Evolutionary conservation across 169 alveolate species (phyloP).

Genomic region (Theileria parva): DNA sequence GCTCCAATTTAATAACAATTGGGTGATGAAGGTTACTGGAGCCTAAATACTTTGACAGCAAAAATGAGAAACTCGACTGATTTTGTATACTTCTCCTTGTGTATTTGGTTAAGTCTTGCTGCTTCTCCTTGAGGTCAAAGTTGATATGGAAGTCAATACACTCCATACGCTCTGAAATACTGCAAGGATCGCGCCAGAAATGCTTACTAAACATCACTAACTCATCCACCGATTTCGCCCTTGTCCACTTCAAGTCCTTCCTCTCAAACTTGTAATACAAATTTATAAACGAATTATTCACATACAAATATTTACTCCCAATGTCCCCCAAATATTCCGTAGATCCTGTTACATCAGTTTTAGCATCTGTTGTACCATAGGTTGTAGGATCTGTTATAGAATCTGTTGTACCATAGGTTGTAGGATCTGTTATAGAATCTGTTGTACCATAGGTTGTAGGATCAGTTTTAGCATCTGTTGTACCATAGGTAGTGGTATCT

Average conservation of each 20-base stretch:
- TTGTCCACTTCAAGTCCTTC: neutral
- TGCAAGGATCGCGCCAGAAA: conserved; percentile 53
- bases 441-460: too few relatives aligned
- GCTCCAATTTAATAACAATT: conserved; percentile 71
- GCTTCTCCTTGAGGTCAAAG: conserved; percentile 36
- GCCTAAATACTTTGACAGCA: conserved; percentile 66
- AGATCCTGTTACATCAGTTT: too few relatives aligned
- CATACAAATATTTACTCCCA: neutral
- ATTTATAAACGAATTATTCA: conserved; percentile 48
- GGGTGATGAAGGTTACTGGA: conserved; percentile 78
- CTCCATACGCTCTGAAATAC: conserved; percentile 42
- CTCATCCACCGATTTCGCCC: conserved; percentile 17
- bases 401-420: too few relatives aligned
- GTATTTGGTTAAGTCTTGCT: conserved; percentile 29
- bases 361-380: too few relatives aligned
- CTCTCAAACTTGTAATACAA: conserved; percentile 34
- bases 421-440: too few relatives aligned
- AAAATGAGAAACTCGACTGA: conserved; percentile 57
- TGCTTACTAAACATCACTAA: conserved; percentile 14
- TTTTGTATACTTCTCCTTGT: conserved; percentile 59
- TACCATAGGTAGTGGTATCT: too few relatives aligned
- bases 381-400: too few relatives aligned
- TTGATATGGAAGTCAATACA: conserved; percentile 44
- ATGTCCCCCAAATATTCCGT: neutral
- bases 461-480: too few relatives aligned